Conservation (phyloP, 805 yeast genomes). For the Kluyveromyces aestuarii region DNA sequence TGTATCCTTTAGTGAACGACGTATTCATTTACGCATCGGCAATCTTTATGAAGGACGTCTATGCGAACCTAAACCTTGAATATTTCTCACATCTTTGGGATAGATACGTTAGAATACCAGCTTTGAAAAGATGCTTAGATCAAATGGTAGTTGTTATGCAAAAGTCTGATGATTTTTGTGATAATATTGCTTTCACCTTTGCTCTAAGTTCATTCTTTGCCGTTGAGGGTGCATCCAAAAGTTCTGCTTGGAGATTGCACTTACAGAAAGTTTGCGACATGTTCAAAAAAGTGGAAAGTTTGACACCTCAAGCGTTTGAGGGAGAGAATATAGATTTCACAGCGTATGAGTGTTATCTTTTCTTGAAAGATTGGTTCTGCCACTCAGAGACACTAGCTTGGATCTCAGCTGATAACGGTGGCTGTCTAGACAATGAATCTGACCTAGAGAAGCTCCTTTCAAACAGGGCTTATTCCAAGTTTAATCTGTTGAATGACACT, state of each 20-base stretch:
- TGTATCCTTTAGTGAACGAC: neutral
- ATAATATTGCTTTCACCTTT: slow-evolving; percentile 4
- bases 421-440: slow-evolving; percentile 1
- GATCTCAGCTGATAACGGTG: slow-evolving; percentile 9
- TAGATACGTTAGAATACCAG: slow-evolving; percentile 8
- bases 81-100: slow-evolving; percentile 7
- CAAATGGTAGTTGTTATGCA: neutral
- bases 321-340: neutral
- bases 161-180: slow-evolving; percentile 1
- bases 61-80: slow-evolving; percentile 1
- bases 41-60: slow-evolving; percentile 5
- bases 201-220: slow-evolving; percentile 4
- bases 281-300: slow-evolving; percentile 1
- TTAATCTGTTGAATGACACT: neutral
- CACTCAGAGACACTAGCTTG: slow-evolving; percentile 6
- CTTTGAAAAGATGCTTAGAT: slow-evolving; percentile 6
- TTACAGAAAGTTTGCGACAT: slow-evolving; percentile 3
- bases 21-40: slow-evolving; percentile 6
- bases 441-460: neutral
- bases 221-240: slow-evolving; percentile 4
- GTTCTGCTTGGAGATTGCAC: slow-evolving; percentile 7
- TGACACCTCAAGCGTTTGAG: neutral
- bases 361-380: slow-evolving; percentile 5
- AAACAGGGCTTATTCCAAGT: slow-evolving; percentile 1
- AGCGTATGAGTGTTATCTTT: slow-evolving; percentile 3